A percentile compares a stretch with the other conserved stretches of the same genome.
phyloP scores from a whole-genome alignment of 352 stramenopile genomes.

The Phytophthora lateralis region DNA sequence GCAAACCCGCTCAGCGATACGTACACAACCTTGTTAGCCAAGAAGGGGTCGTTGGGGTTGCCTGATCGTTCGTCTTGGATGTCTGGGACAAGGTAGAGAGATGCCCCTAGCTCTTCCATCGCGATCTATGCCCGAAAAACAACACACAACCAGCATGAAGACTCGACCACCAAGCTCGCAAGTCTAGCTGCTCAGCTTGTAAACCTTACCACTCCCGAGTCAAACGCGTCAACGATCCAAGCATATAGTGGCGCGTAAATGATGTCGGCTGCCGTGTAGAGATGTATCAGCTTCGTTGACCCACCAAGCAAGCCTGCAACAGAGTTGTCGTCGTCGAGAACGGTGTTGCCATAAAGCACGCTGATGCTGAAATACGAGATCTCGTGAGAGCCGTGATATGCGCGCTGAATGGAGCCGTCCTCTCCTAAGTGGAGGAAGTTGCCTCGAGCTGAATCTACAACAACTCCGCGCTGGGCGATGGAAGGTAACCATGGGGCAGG shows the following conservation, averaged over 20 bases:
- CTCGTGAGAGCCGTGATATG: constrained; percentile 56
- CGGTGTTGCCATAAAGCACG: constrained; percentile 40
- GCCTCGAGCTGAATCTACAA: constrained; percentile 46
- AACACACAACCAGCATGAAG: constrained; percentile 7
- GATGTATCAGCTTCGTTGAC: constrained; percentile 44
- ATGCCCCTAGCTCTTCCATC: constrained; percentile 46
- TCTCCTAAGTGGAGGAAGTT: constrained; percentile 59
- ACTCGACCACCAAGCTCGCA: not conserved
- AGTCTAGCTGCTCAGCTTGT: not conserved
- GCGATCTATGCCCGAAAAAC: constrained; percentile 38
- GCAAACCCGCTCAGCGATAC: constrained; percentile 47
- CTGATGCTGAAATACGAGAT: constrained; percentile 55
- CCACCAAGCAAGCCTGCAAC: constrained; percentile 17
- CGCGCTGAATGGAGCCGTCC: constrained; percentile 43
- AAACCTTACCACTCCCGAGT: constrained; percentile 39
- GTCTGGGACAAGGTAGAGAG: constrained; percentile 49
- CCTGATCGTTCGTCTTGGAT: constrained; percentile 33
- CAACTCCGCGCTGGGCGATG: constrained; percentile 50
- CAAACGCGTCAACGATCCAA: constrained; percentile 60
- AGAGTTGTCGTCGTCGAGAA: constrained; percentile 12
- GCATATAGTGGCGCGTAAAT: constrained; percentile 59
- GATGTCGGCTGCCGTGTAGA: constrained; percentile 55
- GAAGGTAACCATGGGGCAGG: constrained; percentile 40
- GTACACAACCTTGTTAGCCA: constrained; percentile 49
- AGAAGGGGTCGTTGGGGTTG: constrained; percentile 53